Conservation (phyloP, 805 yeast species). For the Kluyveromyces dobzhanskii region DNA sequence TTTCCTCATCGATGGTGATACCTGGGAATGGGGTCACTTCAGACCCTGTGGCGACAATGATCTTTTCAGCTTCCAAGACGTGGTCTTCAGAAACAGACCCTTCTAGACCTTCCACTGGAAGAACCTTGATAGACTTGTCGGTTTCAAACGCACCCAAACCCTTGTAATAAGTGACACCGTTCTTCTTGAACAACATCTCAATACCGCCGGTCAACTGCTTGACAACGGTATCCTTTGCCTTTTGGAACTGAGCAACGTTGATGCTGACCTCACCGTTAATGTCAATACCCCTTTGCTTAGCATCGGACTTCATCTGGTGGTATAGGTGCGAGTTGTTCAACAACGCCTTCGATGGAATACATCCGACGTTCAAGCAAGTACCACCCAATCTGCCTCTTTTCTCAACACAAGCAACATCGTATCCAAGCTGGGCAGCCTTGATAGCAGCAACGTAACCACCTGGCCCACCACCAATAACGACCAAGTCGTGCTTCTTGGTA, state of each 20-base stretch:
- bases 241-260: slow-evolving; percentile 73
- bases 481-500: slow-evolving; percentile 68
- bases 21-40: slow-evolving; percentile 99
- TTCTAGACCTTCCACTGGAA: slow-evolving; percentile 79
- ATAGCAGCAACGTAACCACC: slow-evolving; percentile 99
- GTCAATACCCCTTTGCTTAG: slow-evolving; percentile 84
- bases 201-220: slow-evolving; percentile 86
- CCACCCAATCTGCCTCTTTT: slow-evolving; percentile 97
- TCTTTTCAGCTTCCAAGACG: slow-evolving; percentile 68
- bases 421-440: slow-evolving; percentile 94
- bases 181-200: slow-evolving; percentile 90
- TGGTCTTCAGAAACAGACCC: slow-evolving; percentile 55
- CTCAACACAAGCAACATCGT: slow-evolving; percentile 92
- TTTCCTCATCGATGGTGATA: slow-evolving; percentile 89
- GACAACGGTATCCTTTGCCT: slow-evolving; percentile 88
- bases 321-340: slow-evolving; percentile 89
- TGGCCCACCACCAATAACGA: slow-evolving; percentile 98
- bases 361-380: slow-evolving; percentile 96
- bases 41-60: slow-evolving; percentile 96
- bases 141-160: slow-evolving; percentile 85
- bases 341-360: slow-evolving; percentile 96
- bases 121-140: slow-evolving; percentile 69
- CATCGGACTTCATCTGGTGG: slow-evolving; percentile 82
- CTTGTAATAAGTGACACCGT: slow-evolving; percentile 89
- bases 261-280: slow-evolving; percentile 60